Base-by-base conservation (phyloP, 345 rosid species). In the Fremontodendron californicum region DNA sequence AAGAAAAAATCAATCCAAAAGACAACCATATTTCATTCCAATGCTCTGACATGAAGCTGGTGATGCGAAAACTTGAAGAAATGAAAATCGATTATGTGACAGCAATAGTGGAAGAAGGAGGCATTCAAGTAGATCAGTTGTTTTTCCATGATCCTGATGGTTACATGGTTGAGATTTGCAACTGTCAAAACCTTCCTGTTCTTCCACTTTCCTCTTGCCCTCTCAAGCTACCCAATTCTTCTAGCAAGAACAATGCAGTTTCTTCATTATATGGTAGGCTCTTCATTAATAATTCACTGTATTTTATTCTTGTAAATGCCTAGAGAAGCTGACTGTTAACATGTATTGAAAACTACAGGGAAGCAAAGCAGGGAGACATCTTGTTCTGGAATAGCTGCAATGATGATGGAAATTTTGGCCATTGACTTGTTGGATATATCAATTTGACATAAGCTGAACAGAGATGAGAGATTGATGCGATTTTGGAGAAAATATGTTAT, bases 101-200 rank as follows among this genome's bases (percentile, higher is more conserved):
- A 81, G 85, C 90, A 52, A 82, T 82, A 1, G 81, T 88, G n/a
- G 90, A 86, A 46, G 45, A 84, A 25, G 69, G 82, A 0, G 87
- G 87, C 15, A 60, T 82, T 1, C 69, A 55, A 67, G 88, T 90
- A 3, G 93, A 93, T 16, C 94, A 90, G 83, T 73, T 88, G 27
- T 90, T 93, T 60, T 91, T 90, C 64, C 78, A 83, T 18, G 90
- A 93, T 7, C 90, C 97, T 0, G 94, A 91, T 52, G 94, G 93
- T 0, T 88, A 85, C 83, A 89, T 90, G 97, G 85, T 93, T 23
- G 97, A 93, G 85, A 90, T 93, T 9, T 92, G 97, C 73, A 90
- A 88, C 79, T 93, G 98, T 15, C 92, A 93, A 87, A 90, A 93
- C 83, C 83, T 93, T 0, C 87, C 84, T 74, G 88, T 93, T 71